phyloP scores from a whole-genome alignment of 2,329 filamentous ascomycete genomes.

The Cordyceps militaris region DNA sequence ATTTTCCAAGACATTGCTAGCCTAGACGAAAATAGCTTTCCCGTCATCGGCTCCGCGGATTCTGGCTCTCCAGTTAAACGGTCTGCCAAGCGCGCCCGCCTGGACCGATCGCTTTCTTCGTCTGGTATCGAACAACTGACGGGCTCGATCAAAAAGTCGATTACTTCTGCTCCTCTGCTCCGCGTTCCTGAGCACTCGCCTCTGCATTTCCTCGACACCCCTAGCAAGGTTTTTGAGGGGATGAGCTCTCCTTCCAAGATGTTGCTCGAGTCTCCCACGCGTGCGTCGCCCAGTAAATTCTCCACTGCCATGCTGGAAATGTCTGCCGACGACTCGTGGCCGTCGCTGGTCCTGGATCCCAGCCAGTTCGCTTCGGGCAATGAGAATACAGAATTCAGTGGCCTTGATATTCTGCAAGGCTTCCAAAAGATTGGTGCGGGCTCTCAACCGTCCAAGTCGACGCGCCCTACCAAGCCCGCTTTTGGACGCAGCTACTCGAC shows the following conservation, averaged over 20 bases:
- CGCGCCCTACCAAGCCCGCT: constrained; percentile 27
- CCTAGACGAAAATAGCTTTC: constrained; percentile 24
- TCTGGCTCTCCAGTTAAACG: constrained; percentile 62
- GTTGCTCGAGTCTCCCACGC: constrained; percentile 29
- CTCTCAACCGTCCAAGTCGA: constrained; percentile 26
- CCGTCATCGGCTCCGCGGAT: constrained; percentile 39
- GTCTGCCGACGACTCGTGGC: constrained; percentile 33
- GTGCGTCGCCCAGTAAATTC: constrained; percentile 47
- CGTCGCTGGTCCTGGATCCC: constrained; percentile 26
- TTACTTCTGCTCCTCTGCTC: constrained; percentile 44
- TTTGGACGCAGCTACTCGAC: constrained; percentile 32
- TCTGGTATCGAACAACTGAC: constrained; percentile 56
- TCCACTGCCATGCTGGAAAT: constrained; percentile 26
- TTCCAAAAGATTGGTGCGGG: constrained; percentile 66
- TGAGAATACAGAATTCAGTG: constrained; percentile 48
- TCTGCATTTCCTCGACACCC: constrained; percentile 41
- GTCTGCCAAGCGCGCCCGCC: constrained; percentile 49
- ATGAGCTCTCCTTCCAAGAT: constrained; percentile 51
- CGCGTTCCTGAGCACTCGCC: constrained; percentile 38
- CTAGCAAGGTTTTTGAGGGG: constrained; percentile 50
- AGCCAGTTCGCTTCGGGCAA: constrained; percentile 33
- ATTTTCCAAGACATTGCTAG: constrained; percentile 45
- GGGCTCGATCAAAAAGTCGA: constrained; percentile 44
- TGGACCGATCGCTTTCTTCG: constrained; percentile 57
- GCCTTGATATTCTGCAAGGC: constrained; percentile 66